phyloP scores from a whole-genome alignment of 371 early-diverging fungal species.

The Funneliformis caledonium region DNA sequence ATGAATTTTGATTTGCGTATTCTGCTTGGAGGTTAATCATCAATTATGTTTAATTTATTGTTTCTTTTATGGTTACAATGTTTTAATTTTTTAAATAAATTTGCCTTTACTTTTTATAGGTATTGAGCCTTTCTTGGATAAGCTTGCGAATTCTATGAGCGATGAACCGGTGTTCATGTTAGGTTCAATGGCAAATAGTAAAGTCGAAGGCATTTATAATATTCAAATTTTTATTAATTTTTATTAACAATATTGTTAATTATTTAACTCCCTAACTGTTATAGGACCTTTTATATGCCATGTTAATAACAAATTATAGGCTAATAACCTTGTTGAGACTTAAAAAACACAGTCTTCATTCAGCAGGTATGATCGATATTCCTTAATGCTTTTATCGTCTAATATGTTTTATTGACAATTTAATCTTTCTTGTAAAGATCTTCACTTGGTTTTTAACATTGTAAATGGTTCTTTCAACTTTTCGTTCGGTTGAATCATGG shows the following conservation, averaged over 20 bases:
- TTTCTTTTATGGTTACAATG: not conserved
- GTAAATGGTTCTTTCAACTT: slow-evolving; percentile 75
- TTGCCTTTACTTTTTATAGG: slow-evolving; percentile 51
- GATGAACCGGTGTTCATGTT: slow-evolving; percentile 76
- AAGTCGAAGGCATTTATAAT: slow-evolving; percentile 65
- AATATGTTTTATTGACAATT: not conserved
- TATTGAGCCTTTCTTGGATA: slow-evolving; percentile 87
- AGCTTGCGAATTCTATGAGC: slow-evolving; percentile 71
- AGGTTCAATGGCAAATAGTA: slow-evolving; percentile 68
- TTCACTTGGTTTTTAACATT: slow-evolving; percentile 85
- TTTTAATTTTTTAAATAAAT: not conserved
- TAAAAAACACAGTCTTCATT: slow-evolving; percentile 78
- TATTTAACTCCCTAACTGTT: not conserved
- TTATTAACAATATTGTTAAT: not conserved
- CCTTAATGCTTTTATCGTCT: not conserved
- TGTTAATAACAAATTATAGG: slow-evolving; percentile 76
- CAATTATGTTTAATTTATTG: not conserved
- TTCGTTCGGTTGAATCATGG: slow-evolving; percentile 85
- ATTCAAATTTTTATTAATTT: not conserved
- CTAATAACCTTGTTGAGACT: slow-evolving; percentile 81
- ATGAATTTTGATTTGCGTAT: slow-evolving; percentile 90
- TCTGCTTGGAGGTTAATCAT: slow-evolving; percentile 62
- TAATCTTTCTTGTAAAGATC: slow-evolving; percentile 55
- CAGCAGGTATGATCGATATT: slow-evolving; percentile 55
- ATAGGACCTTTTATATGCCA: slow-evolving; percentile 74